Evolutionary conservation across 805 yeast species (phyloP).

Genomic region (Maudiozyma serrabonitensis): DNA sequence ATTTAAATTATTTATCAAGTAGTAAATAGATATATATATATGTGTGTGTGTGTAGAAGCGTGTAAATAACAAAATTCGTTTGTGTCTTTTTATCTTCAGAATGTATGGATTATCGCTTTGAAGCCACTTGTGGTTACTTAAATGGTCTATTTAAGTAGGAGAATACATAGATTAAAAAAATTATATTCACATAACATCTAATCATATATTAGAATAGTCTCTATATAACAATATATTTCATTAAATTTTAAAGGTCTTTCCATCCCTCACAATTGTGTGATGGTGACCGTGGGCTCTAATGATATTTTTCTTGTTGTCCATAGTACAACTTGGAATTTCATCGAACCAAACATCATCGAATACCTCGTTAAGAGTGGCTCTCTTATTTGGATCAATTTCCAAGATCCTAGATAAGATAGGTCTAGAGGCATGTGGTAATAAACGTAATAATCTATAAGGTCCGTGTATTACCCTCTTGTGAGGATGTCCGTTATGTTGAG

Average conservation of each 20-base stretch:
- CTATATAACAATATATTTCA: neutral
- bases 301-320: slow-evolving; percentile 32
- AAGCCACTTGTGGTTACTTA: too few species aligned
- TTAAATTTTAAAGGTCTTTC: slow-evolving; percentile 35
- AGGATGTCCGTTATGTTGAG: slow-evolving; percentile 12
- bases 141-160: too few species aligned
- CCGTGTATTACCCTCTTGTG: slow-evolving; percentile 60
- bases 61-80: too few species aligned
- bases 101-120: too few species aligned
- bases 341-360: slow-evolving; percentile 62
- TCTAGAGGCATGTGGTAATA: slow-evolving; percentile 75
- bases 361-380: slow-evolving; percentile 62
- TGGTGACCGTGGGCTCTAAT: slow-evolving; percentile 40
- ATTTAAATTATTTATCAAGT: neutral
- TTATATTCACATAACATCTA: neutral
- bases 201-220: neutral
- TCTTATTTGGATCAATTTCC: slow-evolving; percentile 45
- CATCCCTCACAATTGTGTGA: slow-evolving; percentile 41
- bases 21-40: neutral
- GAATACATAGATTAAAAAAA: too few species aligned
- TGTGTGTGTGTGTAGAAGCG: neutral
- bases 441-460: slow-evolving; percentile 71
- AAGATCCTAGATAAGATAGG: slow-evolving; percentile 64
- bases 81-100: too few species aligned
- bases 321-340: slow-evolving; percentile 53